Evolutionary conservation across 352 stramenopile genomes (phyloP), one percentile per base, ranked within the genome.

Genomic region (Aphanomyces astaci): DNA sequence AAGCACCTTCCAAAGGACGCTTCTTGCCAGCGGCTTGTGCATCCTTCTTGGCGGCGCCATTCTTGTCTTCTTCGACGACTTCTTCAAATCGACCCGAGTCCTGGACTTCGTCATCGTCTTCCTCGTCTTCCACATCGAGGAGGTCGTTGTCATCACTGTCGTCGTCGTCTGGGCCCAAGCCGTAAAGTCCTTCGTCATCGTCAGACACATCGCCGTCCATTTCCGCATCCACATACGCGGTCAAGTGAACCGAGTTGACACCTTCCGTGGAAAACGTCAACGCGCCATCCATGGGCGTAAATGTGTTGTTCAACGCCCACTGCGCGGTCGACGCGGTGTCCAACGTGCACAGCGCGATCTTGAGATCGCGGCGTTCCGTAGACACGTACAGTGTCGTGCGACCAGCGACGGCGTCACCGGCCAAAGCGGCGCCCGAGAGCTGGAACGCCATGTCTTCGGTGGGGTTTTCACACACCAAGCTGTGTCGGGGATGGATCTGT

Each of bases 321-420:
- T 94, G 86, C 67, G 90, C 77, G 10, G 75, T 72, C 59, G 77
- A 74, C 62, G 84, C 72, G 0, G 76, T 74, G 28, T 78, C 78
- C 57, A 94, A 81, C 65, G 86, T 83, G 70, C 86, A 94, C 24
- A 92, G 71, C 52, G 84, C 86, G 40, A 90, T 82, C 74, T 90
- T 88, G 40, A 66, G 70, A 40, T 82, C 78, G n/a, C 33, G 28
- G 27, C 59, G 40, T 75, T 94, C 92, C 36, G 71, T 79, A 30
- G 77, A 56, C n/a, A 87, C 81, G 25, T 77, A 88, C 30, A 94
- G 75, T 72, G 86, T 94, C 52, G 84, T 89, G 72, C 82, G 82
- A 69, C 84, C 86, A 3, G 74, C 63, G 13, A 36, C 67, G 24
- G 78, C 82, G 33, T 84, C 77, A 22, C 73, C 72, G 30, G 77